phyloP scores from a whole-genome alignment of 352 stramenopile species.

The Globisporangium paddicum region DNA sequence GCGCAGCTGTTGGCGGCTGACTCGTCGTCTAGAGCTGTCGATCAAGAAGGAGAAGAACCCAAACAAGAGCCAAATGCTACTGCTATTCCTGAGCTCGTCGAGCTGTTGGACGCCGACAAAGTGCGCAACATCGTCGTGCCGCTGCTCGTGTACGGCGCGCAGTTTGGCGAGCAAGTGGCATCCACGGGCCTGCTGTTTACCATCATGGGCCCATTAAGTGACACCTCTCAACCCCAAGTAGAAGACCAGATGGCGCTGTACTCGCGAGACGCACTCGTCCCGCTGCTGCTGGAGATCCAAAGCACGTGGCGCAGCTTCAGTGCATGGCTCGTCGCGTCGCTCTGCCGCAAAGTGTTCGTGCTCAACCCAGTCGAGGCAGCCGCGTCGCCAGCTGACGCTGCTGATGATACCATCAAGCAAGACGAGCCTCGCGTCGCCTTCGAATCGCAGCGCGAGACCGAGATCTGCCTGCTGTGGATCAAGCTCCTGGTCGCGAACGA shows the following conservation, averaged over 20 bases:
- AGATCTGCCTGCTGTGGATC: constrained; percentile 48
- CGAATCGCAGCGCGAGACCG: constrained; percentile 19
- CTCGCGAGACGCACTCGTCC: constrained; percentile 29
- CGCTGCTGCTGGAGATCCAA: constrained; percentile 50
- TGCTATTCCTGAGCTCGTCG: not conserved
- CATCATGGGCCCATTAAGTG: not conserved
- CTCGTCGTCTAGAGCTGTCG: not conserved
- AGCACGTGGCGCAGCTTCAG: constrained; percentile 41
- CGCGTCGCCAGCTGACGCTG: constrained; percentile 2
- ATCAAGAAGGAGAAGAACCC: not conserved
- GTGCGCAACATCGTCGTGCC: constrained; percentile 56
- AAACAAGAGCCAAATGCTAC: not conserved
- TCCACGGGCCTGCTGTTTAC: constrained; percentile 42
- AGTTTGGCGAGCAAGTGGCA: constrained; percentile 44
- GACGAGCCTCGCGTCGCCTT: not conserved
- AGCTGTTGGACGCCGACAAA: constrained; percentile 39
- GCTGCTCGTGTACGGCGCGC: constrained; percentile 52
- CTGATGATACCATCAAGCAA: not conserved
- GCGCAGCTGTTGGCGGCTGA: constrained; percentile 12
- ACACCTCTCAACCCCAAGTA: not conserved
- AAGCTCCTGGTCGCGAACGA: constrained; percentile 61
- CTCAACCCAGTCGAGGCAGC: not conserved
- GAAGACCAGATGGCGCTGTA: constrained; percentile 16
- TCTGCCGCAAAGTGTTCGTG: constrained; percentile 48
- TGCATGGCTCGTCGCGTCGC: constrained; percentile 40